Evolutionary conservation across 176 grass and related monocot genomes (phyloP).

Genomic region (Tuctoria greenei): DNA sequence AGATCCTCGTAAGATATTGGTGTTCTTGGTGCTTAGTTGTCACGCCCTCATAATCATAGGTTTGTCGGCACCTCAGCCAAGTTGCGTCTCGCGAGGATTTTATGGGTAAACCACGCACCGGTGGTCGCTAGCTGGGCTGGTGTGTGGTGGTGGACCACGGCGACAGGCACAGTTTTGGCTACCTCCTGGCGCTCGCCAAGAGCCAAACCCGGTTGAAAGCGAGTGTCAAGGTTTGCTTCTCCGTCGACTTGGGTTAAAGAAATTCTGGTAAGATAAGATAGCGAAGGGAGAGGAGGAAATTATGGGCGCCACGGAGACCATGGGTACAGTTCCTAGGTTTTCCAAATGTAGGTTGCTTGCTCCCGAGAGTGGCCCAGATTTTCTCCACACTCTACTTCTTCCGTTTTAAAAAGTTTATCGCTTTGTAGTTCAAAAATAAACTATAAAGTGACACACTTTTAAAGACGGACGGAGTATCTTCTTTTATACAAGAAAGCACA

Average conservation of each 20-base stretch:
- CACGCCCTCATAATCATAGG: not conserved
- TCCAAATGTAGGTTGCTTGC: not conserved
- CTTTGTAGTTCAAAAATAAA: no score
- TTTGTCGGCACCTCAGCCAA: slow-evolving; percentile 8
- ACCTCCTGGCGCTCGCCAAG: slow-evolving; percentile 19
- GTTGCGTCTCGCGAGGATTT: not conserved
- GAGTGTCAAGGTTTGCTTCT: not conserved
- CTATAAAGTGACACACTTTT: no score
- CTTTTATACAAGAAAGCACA: no score
- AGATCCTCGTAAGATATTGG: not conserved
- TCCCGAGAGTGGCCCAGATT: slow-evolving; percentile 24
- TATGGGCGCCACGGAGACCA: slow-evolving; percentile 9
- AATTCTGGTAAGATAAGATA: not conserved
- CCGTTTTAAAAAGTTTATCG: no score
- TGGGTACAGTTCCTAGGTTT: slow-evolving; percentile 38
- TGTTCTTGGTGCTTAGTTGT: not conserved
- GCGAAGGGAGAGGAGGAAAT: not conserved
- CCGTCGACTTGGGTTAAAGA: not conserved
- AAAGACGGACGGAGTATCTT: no score
- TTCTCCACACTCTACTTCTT: no score
- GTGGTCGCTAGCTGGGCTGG: not conserved
- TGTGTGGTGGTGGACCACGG: slow-evolving; percentile 6
- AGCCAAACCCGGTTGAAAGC: not conserved
- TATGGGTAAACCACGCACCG: not conserved
- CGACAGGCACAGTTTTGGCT: not conserved